Conservation (phyloP, 2,329 filamentous ascomycete genomes). For the Arachnopeziza araneosa region DNA sequence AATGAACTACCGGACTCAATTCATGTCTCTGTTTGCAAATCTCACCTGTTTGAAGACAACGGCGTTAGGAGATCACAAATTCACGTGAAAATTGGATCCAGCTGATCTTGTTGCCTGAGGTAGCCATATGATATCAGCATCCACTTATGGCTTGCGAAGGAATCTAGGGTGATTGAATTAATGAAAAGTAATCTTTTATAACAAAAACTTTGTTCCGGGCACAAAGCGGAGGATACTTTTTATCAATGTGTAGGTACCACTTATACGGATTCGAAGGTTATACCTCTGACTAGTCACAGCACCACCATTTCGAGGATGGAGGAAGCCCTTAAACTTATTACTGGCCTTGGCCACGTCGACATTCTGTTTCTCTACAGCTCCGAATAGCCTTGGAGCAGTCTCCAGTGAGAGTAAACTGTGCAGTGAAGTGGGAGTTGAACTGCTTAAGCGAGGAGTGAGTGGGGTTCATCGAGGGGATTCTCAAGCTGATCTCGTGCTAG, state of each 20-base stretch:
- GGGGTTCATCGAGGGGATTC: background rate
- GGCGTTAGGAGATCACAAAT: too few relatives aligned
- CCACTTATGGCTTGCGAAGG: too few relatives aligned
- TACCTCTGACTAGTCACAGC: background rate
- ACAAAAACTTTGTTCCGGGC: background rate
- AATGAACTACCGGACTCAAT: too few relatives aligned
- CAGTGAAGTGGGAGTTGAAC: constrained; percentile 45
- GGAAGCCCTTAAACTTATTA: background rate
- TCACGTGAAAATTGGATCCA: too few relatives aligned
- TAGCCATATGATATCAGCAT: too few relatives aligned
- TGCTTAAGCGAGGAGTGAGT: constrained; percentile 42
- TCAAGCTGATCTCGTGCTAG: constrained; percentile 21
- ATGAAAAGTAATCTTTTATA: background rate
- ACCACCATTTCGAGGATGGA: background rate
- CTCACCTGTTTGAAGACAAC: too few relatives aligned
- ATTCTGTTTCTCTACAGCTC: background rate
- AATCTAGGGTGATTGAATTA: too few relatives aligned
- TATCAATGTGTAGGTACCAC: background rate
- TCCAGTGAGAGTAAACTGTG: constrained; percentile 48
- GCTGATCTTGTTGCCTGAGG: too few relatives aligned
- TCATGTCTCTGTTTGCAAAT: too few relatives aligned
- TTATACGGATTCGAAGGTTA: background rate
- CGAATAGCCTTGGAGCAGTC: constrained; percentile 37
- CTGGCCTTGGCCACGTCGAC: background rate
- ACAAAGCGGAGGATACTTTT: background rate